Evolutionary conservation across 2,329 filamentous ascomycete genomes (phyloP).

Genomic region (Scedosporium boydii): DNA sequence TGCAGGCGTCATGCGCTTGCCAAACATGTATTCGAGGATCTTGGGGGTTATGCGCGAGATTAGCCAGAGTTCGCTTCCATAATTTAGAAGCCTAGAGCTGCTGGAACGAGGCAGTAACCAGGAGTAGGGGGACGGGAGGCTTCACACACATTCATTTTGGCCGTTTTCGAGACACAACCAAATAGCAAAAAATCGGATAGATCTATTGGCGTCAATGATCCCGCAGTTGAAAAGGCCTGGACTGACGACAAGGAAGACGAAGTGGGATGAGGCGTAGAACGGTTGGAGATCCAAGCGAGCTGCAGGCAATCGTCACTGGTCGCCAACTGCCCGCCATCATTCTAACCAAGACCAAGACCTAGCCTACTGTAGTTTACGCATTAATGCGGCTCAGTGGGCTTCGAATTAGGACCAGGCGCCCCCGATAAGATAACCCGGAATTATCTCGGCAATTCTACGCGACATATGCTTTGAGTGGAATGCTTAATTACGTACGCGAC

Average conservation of each 20-base stretch:
- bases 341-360: background rate
- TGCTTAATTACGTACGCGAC: slow-evolving; percentile 10
- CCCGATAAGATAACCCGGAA: background rate
- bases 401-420: background rate
- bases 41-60: slow-evolving; percentile 25
- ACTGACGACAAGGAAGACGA: background rate
- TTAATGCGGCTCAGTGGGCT: background rate
- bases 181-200: too few species aligned
- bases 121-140: slow-evolving; percentile 9
- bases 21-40: slow-evolving; percentile 98
- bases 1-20: slow-evolving; percentile 96
- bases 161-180: background rate
- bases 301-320: background rate
- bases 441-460: background rate
- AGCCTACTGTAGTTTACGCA: too few species aligned
- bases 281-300: background rate
- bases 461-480: background rate
- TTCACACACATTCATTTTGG: slow-evolving; percentile 47
- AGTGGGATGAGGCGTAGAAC: background rate
- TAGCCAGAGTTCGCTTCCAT: background rate
- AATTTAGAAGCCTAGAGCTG: background rate
- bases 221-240: too few species aligned
- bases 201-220: too few species aligned
- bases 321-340: background rate
- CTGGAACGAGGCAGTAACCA: background rate